These are phyloP conservation scores for Cyclotella atomus DNA, from an alignment of 108 stramenopile species.

Conservation along the genomic window DNA sequence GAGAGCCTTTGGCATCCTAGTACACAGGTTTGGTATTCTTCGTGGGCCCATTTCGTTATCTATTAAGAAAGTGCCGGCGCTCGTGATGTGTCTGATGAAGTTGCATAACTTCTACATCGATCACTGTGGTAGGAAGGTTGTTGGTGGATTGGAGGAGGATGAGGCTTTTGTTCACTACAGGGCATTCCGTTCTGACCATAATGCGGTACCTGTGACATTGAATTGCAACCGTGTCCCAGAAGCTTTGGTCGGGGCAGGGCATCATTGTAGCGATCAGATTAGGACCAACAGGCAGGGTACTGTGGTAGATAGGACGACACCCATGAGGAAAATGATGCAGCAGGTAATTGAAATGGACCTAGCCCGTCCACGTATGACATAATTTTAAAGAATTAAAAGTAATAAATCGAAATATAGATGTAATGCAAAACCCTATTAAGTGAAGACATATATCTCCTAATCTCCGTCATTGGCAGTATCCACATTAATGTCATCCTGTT, in stretches of 20 bases:
- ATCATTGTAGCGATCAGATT: neutral
- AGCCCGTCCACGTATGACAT: no score
- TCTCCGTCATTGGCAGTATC: no score
- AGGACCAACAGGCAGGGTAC: neutral
- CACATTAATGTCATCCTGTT: no score
- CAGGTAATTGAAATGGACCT: neutral
- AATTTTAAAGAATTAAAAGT: no score
- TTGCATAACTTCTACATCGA: conserved; percentile 6
- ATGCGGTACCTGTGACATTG: neutral
- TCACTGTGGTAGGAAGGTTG: neutral
- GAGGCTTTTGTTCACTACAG: neutral
- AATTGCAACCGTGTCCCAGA: neutral
- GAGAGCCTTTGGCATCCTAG: neutral
- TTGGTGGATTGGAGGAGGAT: neutral
- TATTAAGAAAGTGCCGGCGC: neutral
- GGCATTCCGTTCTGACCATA: neutral
- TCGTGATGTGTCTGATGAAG: conserved; percentile 1
- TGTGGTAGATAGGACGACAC: neutral
- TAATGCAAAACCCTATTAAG: no score
- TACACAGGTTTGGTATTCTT: neutral
- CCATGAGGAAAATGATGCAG: neutral
- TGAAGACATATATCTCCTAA: no score
- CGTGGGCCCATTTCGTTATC: neutral
- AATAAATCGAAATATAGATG: no score
- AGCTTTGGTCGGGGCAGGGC: neutral